Base-by-base conservation (phyloP, 1,139 yeast species). In the Petasospora rhodanensis region DNA sequence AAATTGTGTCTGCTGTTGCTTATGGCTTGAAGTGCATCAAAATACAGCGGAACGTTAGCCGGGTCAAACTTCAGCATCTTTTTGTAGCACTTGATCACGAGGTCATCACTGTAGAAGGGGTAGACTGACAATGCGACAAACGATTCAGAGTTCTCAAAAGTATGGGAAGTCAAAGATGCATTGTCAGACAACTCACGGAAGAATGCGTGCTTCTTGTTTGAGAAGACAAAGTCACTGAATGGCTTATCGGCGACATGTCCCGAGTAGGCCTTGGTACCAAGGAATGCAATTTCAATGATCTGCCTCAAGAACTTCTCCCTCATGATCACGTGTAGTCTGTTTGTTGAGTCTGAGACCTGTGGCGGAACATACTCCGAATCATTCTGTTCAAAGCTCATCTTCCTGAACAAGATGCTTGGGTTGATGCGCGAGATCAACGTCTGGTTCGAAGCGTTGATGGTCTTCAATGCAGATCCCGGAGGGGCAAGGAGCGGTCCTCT, bases 31-130 rank as follows among this genome's bases (percentile, higher is more conserved):
- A 80, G 51, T 0, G 86, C 76, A 54, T 89, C 96, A 37, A 81
- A 77, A 47, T 86, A 87, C 29, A 67, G 60, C 6, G 86, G 73
- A 6, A 61, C 56, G 43, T 77, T 71, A 0, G 37, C 46, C 0
- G 73, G 69, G 52, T 87, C 95, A 7, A 74, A 58, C 1, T 52
- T 48, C 2, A 66, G 56, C 18, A 80, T 73, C 7, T 61, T 59
- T 29, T 78, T 79, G 55, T 77, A 89, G 37, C 86, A 73, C 28
- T 67, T 66, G 21, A 75, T 69, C 10, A 87, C 66, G 27, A 73
- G 59, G 31, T 74, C 76, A 46, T 83, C 93, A 28, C 68, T 64
- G 54, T 79, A 84, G 40, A 65, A 63, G 41, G 76, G 68, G 22
- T 72, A 67, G 2, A 73, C 66, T 22, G 91, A 85, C 15, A 89